Evolutionary conservation across 2,329 filamentous ascomycete species (phyloP).

Genomic region (Fusarium sp.): DNA sequence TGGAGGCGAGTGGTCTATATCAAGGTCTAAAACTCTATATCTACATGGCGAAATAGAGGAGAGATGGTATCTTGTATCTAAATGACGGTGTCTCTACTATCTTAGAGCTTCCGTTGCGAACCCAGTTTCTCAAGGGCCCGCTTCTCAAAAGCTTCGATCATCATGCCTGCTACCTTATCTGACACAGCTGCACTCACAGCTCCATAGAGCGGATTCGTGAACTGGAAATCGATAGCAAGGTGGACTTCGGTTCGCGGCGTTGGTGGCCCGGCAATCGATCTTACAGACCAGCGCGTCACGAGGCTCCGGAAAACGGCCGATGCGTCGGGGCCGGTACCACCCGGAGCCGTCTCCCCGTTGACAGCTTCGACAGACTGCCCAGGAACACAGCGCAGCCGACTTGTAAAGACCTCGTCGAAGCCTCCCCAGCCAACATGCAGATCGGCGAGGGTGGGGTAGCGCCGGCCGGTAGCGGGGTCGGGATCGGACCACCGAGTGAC

Average conservation of each 20-base stretch:
- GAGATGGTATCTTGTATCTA: background rate
- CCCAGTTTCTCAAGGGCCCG: conserved; percentile 67
- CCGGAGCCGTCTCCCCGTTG: conserved; percentile 65
- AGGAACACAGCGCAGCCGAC: conserved; percentile 80
- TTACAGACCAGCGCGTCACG: conserved; percentile 75
- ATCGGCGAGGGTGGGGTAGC: conserved; percentile 79
- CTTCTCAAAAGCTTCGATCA: conserved; percentile 94
- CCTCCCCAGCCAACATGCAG: conserved; percentile 87
- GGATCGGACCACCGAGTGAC: conserved; percentile 79
- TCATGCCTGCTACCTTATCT: conserved; percentile 83
- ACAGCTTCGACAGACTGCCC: conserved; percentile 80
- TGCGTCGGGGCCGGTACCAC: conserved; percentile 54
- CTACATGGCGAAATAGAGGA: background rate
- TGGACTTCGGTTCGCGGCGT: conserved; percentile 72
- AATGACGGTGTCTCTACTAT: background rate
- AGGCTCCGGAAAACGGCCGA: conserved; percentile 73
- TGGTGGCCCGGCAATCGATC: conserved; percentile 51
- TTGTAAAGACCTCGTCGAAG: conserved; percentile 85
- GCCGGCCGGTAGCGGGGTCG: conserved; percentile 58
- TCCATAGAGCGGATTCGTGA: conserved; percentile 88
- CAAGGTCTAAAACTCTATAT: conserved; percentile 1
- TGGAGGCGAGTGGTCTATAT: background rate
- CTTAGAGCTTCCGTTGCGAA: conserved; percentile 27
- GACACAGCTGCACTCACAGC: conserved; percentile 84
- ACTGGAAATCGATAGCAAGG: conserved; percentile 82